Percentiles rank a stretch among this genome's conserved stretches.
phyloP scores from a whole-genome alignment of 2,329 filamentous ascomycete species.

The Xylaria sp. region DNA sequence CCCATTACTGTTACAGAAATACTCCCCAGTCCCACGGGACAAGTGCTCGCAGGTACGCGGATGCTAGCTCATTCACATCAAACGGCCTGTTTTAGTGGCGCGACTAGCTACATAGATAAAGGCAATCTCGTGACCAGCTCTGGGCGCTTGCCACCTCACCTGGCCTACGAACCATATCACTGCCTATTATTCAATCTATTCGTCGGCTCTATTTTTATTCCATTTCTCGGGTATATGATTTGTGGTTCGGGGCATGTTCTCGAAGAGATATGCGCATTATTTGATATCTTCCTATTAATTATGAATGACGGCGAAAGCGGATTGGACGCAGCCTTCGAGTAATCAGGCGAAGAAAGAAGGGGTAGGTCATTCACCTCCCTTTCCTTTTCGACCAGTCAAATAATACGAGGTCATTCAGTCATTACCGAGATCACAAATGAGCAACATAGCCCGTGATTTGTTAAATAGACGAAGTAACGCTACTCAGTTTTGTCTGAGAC shows the following conservation, averaged over 20 bases:
- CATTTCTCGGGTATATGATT: background rate
- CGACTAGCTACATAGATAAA: background rate
- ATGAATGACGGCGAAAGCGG: background rate
- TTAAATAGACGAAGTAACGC: background rate
- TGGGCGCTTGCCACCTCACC: slow-evolving; percentile 21
- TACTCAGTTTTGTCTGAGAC: background rate
- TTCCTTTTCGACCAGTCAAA: slow-evolving; percentile 1
- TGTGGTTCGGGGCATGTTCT: background rate
- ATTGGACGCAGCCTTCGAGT: background rate
- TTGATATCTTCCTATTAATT: background rate
- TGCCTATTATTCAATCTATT: slow-evolving; percentile 2
- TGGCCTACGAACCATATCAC: slow-evolving; percentile 18
- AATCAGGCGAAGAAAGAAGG: slow-evolving; percentile 1
- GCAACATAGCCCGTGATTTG: slow-evolving; percentile 4
- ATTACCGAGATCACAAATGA: background rate
- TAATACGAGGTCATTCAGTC: slow-evolving; percentile 8
- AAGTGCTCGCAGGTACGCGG: slow-evolving; percentile 6
- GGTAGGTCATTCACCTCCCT: slow-evolving; percentile 4
- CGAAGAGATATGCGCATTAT: background rate
- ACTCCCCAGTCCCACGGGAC: slow-evolving; percentile 2
- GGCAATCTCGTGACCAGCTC: slow-evolving; percentile 28
- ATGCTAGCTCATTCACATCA: background rate
- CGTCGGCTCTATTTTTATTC: background rate
- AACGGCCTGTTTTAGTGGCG: slow-evolving; percentile 6
- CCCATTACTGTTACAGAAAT: slow-evolving; percentile 15